Evolutionary conservation across 345 rosid species (phyloP), one percentile per base, ranked within the genome.

Genomic region (Moricandia moricandioides): DNA sequence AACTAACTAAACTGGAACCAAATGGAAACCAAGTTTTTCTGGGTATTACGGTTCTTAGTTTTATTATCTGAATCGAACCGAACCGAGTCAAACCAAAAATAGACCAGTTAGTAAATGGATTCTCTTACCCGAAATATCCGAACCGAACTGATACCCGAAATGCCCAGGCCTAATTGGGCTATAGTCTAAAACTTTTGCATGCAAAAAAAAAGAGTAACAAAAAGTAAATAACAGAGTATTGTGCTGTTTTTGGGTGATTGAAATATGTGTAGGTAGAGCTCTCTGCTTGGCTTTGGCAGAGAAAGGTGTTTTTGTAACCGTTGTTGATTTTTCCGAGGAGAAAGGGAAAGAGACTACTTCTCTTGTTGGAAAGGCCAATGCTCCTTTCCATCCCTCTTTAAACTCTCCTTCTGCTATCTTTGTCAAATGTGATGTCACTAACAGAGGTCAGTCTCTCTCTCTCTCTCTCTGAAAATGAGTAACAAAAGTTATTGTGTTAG

Each of bases 281-380:
- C 83, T 94, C 52, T 68, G 89, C 65, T 84, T 94, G 13, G 97
- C 99, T 65, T 89, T 94, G 66, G 95, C 84, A 29, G 83, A 77
- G 83, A 94, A 88, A 79, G 99, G 99, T 43, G 75, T 91, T 12
- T 91, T 90, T 54, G 90, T 94, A 39, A 88, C 92, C 0, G 76
- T 94, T 14, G 89, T 87, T 54, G 99, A 94, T 80, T 86, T 86
- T 49, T 85, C 88, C 0, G 94, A 89, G 62, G 97, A 87, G 75
- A 78, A 56, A 68, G 97, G 95, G 24, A 83, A 80, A 83, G 97
- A 90, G 79, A 88, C 83, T 71, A 85, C 84, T 12, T 77, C 77
- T 0, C 83, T 94, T 8, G 73, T 83, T 24, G 80, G 65, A 74
- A 80, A 82, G 74, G 85, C 81, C 29, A 90, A 88, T 79, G 18